Conservation (phyloP, 1,139 yeast genomes). For the Candida dubliniensis region DNA sequence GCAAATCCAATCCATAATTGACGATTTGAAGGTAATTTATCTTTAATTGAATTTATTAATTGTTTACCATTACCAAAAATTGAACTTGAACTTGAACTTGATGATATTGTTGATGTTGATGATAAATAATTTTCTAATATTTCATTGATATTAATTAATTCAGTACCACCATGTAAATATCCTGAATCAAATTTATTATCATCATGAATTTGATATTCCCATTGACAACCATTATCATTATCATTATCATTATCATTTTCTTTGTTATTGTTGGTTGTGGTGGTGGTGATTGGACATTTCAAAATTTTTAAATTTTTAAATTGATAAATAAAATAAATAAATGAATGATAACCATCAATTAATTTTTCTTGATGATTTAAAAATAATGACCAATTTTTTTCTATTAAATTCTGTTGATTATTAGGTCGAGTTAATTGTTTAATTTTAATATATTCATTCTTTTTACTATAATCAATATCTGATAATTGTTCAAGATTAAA, state of each 20-base stretch:
- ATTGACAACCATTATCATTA: slow-evolving; percentile 25
- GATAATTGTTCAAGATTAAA: slow-evolving; percentile 24
- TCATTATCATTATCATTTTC: too few relatives aligned
- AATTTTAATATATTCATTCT: slow-evolving; percentile 22
- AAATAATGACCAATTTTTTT: slow-evolving; percentile 38
- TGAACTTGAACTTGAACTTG: background rate
- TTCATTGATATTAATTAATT: slow-evolving; percentile 23
- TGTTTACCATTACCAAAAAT: background rate
- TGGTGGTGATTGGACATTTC: slow-evolving; percentile 23
- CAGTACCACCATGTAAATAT: slow-evolving; percentile 36
- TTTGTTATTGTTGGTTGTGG: too few relatives aligned
- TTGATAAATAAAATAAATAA: slow-evolving; percentile 28
- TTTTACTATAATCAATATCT: slow-evolving; percentile 17
- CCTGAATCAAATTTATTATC: slow-evolving; percentile 23
- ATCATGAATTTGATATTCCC: slow-evolving; percentile 24
- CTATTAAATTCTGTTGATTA: slow-evolving; percentile 15
- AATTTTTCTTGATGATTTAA: slow-evolving; percentile 19
- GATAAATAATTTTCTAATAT: slow-evolving; percentile 11
- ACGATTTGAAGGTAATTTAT: slow-evolving; percentile 23
- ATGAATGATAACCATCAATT: slow-evolving; percentile 23
- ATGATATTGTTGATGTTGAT: background rate
- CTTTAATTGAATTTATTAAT: slow-evolving; percentile 8
- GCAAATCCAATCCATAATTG: slow-evolving; percentile 56
- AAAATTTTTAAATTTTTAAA: slow-evolving; percentile 29
- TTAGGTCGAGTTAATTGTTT: slow-evolving; percentile 26